Base-by-base conservation (phyloP, 2,329 filamentous ascomycete genomes). In the Cercospora citrullina region DNA sequence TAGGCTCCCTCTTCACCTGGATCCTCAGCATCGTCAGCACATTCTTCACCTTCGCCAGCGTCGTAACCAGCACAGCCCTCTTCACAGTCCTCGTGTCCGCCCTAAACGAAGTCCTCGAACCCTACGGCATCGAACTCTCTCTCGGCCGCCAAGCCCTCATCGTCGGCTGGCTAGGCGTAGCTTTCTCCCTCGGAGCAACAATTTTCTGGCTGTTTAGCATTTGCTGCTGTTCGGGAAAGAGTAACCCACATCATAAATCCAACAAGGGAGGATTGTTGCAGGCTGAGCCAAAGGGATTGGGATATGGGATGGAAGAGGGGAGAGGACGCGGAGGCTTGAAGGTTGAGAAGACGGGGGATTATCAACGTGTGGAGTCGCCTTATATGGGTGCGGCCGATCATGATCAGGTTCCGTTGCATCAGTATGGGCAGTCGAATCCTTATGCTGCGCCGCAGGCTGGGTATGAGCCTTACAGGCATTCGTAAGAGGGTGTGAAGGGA, bases 151-250 rank as follows among this genome's bases (percentile, higher is more conserved):
- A 84, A 68, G 94, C 91, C 82, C 88, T 95, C 64, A 85, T 85
- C 39, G 82, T 89, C 21, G 87, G 91, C 74, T 97, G 94, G 92
- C 84, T 98, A 68, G 90, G 89, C 53, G 90, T 90, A 45, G 91
- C 87, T 30, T 93, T 96, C 77, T 90, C 90, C 69, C 78, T 95
- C 36, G 91, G 80, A 51, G 90, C 91, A 7, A 88, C 87, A 71
- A 81, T 97, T 77, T 97, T 98, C 90, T 98, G 95, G 94, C 83
- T 94, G 77, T 88, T 96, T 79, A 92, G 89, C 80, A 87, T 91
- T 76, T 98, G 94, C 90, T 98, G 94, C 88, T 97, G 94, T 85
- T 89, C 87, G 74, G 92, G 92, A 58, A 84, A 85, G 74, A 84
- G 81, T 64, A 81, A 82, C 30, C 83, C 83, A 63, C 78, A 81